These are phyloP conservation scores for Fusarium metavorans DNA, from an alignment of 2,329 filamentous ascomycete species.

Conservation along the genomic window DNA sequence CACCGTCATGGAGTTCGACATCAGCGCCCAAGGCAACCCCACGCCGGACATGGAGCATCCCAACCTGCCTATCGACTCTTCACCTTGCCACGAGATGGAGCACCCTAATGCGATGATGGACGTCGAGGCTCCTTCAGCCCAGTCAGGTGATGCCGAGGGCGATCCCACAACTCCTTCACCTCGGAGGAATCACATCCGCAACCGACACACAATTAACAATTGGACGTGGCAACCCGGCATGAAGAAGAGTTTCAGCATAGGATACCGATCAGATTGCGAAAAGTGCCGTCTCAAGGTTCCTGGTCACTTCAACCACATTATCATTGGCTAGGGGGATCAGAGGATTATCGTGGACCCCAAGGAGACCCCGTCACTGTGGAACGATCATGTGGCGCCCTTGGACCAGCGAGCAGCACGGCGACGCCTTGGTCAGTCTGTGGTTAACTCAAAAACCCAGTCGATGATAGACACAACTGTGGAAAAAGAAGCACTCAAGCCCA, in stretches of 20 bases:
- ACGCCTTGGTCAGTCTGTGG: conserved; percentile 2
- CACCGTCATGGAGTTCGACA: conserved; percentile 49
- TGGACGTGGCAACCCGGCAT: conserved; percentile 73
- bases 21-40: conserved; percentile 49
- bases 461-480: neutral
- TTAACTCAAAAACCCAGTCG: neutral
- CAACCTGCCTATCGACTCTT: conserved; percentile 35
- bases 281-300: conserved; percentile 81
- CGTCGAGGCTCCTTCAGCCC: conserved; percentile 44
- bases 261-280: conserved; percentile 81
- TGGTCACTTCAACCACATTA: conserved; percentile 85
- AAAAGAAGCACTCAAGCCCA: neutral
- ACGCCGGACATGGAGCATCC: conserved; percentile 41
- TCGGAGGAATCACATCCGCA: conserved; percentile 68
- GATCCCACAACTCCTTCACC: conserved; percentile 60
- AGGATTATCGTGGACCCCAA: conserved; percentile 44
- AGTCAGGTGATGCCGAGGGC: conserved; percentile 46
- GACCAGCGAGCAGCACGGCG: conserved; percentile 32
- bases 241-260: conserved; percentile 82
- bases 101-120: conserved; percentile 56
- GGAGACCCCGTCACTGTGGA: conserved; percentile 38
- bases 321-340: conserved; percentile 66
- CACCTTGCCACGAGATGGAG: conserved; percentile 53
- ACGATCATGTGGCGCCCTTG: conserved; percentile 43
- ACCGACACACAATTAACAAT: conserved; percentile 69